Conservation (phyloP, 495 filamentous ascomycete species). For the Filosporella fistucella region DNA sequence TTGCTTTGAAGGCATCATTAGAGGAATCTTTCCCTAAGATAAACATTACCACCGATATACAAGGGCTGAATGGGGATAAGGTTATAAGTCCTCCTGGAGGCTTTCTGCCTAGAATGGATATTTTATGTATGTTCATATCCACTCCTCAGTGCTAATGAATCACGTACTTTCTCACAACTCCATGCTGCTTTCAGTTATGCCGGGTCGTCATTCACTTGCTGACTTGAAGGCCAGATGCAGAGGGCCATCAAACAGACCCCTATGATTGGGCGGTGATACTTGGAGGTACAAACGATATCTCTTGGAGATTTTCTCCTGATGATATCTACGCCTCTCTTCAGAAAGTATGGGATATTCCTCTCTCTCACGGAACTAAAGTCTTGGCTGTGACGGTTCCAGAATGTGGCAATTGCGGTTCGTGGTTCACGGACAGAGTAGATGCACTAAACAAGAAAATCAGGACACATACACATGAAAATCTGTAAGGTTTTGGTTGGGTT, state of each 20-base stretch:
- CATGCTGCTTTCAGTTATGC: background rate
- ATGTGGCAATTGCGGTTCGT: constrained; percentile 10
- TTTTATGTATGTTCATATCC: constrained; percentile 30
- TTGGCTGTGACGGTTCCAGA: constrained; percentile 59
- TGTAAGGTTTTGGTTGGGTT: constrained; percentile 25
- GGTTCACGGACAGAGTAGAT: constrained; percentile 32
- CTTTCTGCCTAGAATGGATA: constrained; percentile 41
- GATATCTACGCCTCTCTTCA: constrained; percentile 14
- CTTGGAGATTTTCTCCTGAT: background rate
- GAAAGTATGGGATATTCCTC: constrained; percentile 17
- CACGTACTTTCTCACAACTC: background rate
- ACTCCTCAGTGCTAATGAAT: background rate
- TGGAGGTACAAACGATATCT: constrained; percentile 22
- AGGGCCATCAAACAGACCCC: background rate
- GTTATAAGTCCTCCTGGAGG: constrained; percentile 33
- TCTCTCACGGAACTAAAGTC: constrained; percentile 41
- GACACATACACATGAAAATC: constrained; percentile 36
- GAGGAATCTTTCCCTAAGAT: constrained; percentile 10
- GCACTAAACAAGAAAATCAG: constrained; percentile 48
- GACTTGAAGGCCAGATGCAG: constrained; percentile 4
- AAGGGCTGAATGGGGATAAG: constrained; percentile 48
- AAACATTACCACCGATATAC: constrained; percentile 26
- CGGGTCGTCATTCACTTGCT: background rate
- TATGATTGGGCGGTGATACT: constrained; percentile 21
- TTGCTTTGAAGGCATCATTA: constrained; percentile 10